Conservation (phyloP, 345 rosid species). For the Microthlaspi erraticum region DNA sequence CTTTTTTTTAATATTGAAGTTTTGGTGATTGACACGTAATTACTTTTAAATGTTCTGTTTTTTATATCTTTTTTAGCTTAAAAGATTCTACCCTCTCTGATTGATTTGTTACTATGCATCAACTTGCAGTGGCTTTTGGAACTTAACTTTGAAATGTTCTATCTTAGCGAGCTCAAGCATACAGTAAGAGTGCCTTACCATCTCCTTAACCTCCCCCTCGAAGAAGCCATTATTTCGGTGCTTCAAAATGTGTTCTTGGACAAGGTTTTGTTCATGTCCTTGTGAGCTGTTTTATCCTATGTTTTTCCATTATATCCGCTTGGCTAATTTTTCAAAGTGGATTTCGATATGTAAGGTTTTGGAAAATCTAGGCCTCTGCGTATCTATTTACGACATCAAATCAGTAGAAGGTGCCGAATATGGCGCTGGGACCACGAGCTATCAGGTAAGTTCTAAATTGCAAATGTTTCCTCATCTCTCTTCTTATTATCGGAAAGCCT, state of each 20-base stretch:
- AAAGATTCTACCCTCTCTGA: too few species aligned
- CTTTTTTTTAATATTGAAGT: too few species aligned
- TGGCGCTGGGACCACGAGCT: slow-evolving; percentile 67
- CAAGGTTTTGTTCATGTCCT: slow-evolving; percentile 54
- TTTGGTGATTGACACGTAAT: too few species aligned
- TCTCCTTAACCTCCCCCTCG: slow-evolving; percentile 66
- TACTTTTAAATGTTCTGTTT: too few species aligned
- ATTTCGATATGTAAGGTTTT: slow-evolving; percentile 58
- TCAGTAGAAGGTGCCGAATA: slow-evolving; percentile 76
- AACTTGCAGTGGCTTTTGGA: not conserved
- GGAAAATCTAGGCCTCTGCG: slow-evolving; percentile 72
- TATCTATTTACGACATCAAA: slow-evolving; percentile 71
- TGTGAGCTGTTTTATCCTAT: not conserved
- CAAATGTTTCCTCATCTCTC: too few species aligned
- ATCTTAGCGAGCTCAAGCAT: slow-evolving; percentile 78
- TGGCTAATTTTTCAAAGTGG: not conserved
- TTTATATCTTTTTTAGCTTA: too few species aligned
- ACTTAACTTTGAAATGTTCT: slow-evolving; percentile 55
- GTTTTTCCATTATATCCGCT: not conserved
- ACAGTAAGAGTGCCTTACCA: slow-evolving; percentile 75
- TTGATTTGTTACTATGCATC: too few species aligned
- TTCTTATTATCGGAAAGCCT: too few species aligned
- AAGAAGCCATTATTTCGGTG: slow-evolving; percentile 66
- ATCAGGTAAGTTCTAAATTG: slow-evolving; percentile 53
- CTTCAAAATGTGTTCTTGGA: slow-evolving; percentile 73